Conservation (phyloP, 1,139 yeast genomes). For the Pichia sp. region DNA sequence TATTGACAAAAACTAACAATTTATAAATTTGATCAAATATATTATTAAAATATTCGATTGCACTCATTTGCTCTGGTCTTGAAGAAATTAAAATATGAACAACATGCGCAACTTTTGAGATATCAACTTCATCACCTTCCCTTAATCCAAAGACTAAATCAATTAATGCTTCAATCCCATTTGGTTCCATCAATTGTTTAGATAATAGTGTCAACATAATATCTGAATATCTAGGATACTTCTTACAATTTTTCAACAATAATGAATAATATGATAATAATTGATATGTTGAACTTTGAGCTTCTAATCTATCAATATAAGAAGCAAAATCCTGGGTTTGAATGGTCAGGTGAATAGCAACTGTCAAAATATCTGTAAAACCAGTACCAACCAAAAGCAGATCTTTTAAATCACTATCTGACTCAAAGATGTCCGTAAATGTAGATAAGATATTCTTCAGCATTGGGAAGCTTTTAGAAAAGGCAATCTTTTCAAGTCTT, state of each 20-base stretch:
- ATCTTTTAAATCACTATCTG: slow-evolving; percentile 46
- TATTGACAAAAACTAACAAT: slow-evolving; percentile 51
- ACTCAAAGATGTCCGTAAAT: slow-evolving; percentile 33
- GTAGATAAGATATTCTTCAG: slow-evolving; percentile 31
- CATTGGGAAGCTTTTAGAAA: slow-evolving; percentile 15
- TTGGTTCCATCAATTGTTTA: slow-evolving; percentile 41
- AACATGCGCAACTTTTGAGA: slow-evolving; percentile 60
- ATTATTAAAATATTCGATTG: slow-evolving; percentile 45
- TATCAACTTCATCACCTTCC: slow-evolving; percentile 61
- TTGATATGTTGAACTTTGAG: slow-evolving; percentile 53
- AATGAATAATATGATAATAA: slow-evolving; percentile 51
- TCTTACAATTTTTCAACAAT: slow-evolving; percentile 32
- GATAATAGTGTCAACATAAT: slow-evolving; percentile 45
- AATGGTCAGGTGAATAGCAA: slow-evolving; percentile 25
- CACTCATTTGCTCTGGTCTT: slow-evolving; percentile 48
- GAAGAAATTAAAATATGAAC: slow-evolving; percentile 50
- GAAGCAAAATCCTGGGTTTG: not conserved
- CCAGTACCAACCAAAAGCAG: slow-evolving; percentile 67
- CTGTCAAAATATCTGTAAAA: slow-evolving; percentile 55
- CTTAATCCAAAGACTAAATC: slow-evolving; percentile 76
- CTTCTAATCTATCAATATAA: slow-evolving; percentile 34
- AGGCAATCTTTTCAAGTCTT: slow-evolving; percentile 18
- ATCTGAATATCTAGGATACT: slow-evolving; percentile 37
- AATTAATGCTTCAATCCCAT: slow-evolving; percentile 62
- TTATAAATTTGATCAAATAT: slow-evolving; percentile 57